A percentile compares a stretch with the other conserved stretches of the same genome.
Conservation (phyloP, 352 stramenopile genomes). For the Globisporangium apiculatum region DNA sequence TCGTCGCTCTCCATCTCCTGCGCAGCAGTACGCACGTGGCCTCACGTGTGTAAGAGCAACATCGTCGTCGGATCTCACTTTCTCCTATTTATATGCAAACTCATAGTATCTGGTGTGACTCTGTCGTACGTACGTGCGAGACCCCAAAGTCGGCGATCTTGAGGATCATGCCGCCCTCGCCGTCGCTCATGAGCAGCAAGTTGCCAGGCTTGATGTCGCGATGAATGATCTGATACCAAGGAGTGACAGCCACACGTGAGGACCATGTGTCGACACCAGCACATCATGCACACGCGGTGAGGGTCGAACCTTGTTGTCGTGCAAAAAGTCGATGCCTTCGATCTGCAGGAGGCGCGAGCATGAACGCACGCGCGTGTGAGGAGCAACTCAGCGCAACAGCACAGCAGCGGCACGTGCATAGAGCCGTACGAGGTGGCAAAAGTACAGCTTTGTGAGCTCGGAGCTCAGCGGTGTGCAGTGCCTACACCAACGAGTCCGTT, state of each 20-base stretch:
- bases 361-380: constrained; percentile 22
- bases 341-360: constrained; percentile 28
- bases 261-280: neutral
- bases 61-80: too few relatives aligned
- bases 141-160: constrained; percentile 81
- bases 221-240: constrained; percentile 53
- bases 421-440: constrained; percentile 59
- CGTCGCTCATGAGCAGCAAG: constrained; percentile 52
- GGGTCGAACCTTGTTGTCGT: constrained; percentile 61
- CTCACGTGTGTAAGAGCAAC: neutral
- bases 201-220: constrained; percentile 81
- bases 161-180: constrained; percentile 53
- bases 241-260: too few relatives aligned
- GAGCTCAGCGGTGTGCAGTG: constrained; percentile 55
- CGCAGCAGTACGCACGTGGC: too few relatives aligned
- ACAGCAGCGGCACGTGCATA: neutral
- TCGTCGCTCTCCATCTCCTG: constrained; percentile 74
- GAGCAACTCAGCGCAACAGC: too few relatives aligned
- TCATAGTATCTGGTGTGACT: too few relatives aligned
- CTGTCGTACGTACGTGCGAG: constrained; percentile 39
- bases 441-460: constrained; percentile 60
- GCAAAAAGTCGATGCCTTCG: constrained; percentile 75
- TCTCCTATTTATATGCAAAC: too few relatives aligned
- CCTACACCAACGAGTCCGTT: constrained; percentile 15
- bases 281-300: neutral